Percentiles rank a stretch among this genome's conserved stretches.
Evolutionary conservation across 2,329 filamentous ascomycete species (phyloP).

Genomic region (Penicillium sp.): DNA sequence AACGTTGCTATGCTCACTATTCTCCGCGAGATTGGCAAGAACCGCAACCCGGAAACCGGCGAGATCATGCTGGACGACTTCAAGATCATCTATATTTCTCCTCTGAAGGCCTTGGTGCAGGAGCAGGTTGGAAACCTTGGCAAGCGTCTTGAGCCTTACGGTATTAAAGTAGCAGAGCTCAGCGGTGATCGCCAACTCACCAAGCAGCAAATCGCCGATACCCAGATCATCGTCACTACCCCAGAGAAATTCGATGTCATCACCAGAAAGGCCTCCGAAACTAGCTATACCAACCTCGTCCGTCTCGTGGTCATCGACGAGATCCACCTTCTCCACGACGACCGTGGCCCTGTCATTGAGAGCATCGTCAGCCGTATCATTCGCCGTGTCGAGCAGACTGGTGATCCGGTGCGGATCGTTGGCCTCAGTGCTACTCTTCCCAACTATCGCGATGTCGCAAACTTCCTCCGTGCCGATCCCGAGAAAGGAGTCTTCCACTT

Average conservation of each 20-base stretch:
- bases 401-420: constrained; percentile 85
- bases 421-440: constrained; percentile 93
- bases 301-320: constrained; percentile 95
- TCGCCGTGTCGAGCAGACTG: constrained; percentile 87
- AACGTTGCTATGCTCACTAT: constrained; percentile 98
- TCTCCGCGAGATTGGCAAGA: constrained; percentile 92
- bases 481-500: constrained; percentile 92
- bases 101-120: constrained; percentile 90
- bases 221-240: constrained; percentile 96
- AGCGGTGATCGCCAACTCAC: constrained; percentile 97
- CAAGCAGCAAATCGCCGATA: constrained; percentile 97
- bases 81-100: constrained; percentile 98
- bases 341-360: constrained; percentile 92
- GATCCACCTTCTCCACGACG: constrained; percentile 95
- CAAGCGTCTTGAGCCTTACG: constrained; percentile 82
- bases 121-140: constrained; percentile 98
- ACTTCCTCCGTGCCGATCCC: constrained; percentile 85
- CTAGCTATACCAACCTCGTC: constrained; percentile 96
- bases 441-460: constrained; percentile 94
- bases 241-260: constrained; percentile 99
- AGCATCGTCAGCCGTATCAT: constrained; percentile 96
- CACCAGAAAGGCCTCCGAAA: constrained; percentile 93
- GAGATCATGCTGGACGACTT: constrained; percentile 94
- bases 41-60: constrained; percentile 83
- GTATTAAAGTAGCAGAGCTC: constrained; percentile 89